Evolutionary conservation across 225 moss, liverwort and hornwort species (phyloP).

Genomic region (Physcomitrellopsis africana): DNA sequence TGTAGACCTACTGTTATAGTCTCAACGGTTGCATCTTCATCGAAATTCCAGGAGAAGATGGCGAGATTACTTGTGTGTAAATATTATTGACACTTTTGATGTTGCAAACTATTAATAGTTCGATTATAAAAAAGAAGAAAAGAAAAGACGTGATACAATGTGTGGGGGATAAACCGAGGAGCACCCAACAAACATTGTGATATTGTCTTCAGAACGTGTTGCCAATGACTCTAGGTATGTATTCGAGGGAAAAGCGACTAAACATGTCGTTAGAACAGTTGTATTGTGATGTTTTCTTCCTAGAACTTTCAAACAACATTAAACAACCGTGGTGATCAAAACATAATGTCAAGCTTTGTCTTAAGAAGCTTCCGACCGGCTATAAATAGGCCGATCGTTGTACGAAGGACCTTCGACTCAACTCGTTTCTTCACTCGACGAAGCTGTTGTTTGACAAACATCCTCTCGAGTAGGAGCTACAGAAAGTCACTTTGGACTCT

Average conservation of each 20-base stretch:
- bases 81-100: too few relatives aligned
- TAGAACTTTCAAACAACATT: neutral
- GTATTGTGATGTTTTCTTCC: neutral
- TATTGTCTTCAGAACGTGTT: neutral
- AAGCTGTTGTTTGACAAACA: neutral
- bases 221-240: too few relatives aligned
- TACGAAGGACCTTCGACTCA: neutral
- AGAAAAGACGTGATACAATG: too few relatives aligned
- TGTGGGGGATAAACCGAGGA: too few relatives aligned
- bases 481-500: neutral
- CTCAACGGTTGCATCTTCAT: neutral
- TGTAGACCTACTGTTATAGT: neutral
- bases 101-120: too few relatives aligned
- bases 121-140: too few relatives aligned
- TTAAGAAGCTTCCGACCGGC: too few relatives aligned
- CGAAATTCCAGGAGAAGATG: neutral
- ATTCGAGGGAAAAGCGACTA: neutral
- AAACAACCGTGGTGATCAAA: neutral
- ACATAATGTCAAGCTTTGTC: neutral
- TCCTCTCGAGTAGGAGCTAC: neutral
- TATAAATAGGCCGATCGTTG: neutral
- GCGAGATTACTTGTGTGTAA: neutral
- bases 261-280: neutral
- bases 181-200: too few relatives aligned
- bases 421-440: neutral